These are phyloP conservation scores for Cyclotella distinguenda DNA, from an alignment of 108 stramenopile species.

Conservation along the genomic window DNA sequence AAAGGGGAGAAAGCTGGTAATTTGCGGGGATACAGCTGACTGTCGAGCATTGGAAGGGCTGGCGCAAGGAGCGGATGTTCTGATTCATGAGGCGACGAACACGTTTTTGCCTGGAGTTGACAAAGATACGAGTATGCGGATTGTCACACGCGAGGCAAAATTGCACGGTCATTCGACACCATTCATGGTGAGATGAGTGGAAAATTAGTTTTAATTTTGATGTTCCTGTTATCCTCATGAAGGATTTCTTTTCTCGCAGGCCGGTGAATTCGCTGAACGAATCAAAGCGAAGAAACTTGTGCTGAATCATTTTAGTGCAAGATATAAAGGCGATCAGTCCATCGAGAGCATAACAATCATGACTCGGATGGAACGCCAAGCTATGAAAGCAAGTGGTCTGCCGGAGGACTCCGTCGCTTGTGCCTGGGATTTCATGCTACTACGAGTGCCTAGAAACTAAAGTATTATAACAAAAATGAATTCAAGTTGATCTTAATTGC, in stretches of 20 bases:
- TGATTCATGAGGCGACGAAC: slow-evolving; percentile 93
- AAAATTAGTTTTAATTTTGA: not conserved
- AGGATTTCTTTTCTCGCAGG: slow-evolving; percentile 13
- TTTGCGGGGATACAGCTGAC: slow-evolving; percentile 92
- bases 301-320: slow-evolving; percentile 82
- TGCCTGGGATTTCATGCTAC: slow-evolving; percentile 85
- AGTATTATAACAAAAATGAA: not conserved
- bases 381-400: slow-evolving; percentile 70
- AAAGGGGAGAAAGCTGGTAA: slow-evolving; percentile 89
- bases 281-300: slow-evolving; percentile 76
- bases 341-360: slow-evolving; percentile 79
- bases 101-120: slow-evolving; percentile 70
- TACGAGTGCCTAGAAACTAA: slow-evolving; percentile 56
- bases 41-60: slow-evolving; percentile 62
- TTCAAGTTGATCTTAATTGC: not conserved
- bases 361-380: slow-evolving; percentile 81
- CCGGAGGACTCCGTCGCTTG: slow-evolving; percentile 63
- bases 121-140: slow-evolving; percentile 53
- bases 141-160: slow-evolving; percentile 68
- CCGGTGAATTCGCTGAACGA: slow-evolving; percentile 69
- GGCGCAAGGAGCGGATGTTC: slow-evolving; percentile 73
- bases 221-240: not conserved
- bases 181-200: slow-evolving; percentile 51
- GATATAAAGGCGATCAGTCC: slow-evolving; percentile 80
- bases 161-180: slow-evolving; percentile 89